phyloP scores from a whole-genome alignment of 1,284 basidiomycete genomes.

The Cutaneotrichosporon arboriforme region DNA sequence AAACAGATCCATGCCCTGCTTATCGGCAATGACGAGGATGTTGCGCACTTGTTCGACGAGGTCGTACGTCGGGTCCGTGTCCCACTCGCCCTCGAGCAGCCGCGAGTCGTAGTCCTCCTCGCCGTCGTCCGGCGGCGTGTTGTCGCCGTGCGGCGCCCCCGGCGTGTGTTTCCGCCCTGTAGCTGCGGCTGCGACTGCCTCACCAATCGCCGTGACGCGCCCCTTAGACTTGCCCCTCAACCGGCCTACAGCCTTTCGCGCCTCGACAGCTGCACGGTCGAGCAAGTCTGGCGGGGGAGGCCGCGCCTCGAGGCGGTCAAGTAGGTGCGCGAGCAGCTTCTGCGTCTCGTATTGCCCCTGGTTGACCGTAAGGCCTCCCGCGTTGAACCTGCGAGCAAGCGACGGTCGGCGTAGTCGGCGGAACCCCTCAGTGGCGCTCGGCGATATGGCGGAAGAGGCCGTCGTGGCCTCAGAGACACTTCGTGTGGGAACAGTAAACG shows the following conservation, averaged over 20 bases:
- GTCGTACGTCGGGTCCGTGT: slow-evolving; percentile 30
- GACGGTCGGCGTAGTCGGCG: slow-evolving; percentile 5
- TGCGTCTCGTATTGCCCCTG: slow-evolving; percentile 38
- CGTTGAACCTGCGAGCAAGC: slow-evolving; percentile 1
- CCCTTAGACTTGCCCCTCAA: slow-evolving; percentile 15
- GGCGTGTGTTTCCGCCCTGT: background rate
- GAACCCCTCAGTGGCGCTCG: background rate
- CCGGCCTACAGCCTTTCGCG: slow-evolving; percentile 9
- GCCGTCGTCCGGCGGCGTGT: background rate
- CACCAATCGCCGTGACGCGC: slow-evolving; percentile 20
- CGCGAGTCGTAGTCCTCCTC: slow-evolving; percentile 20
- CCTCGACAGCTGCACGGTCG: slow-evolving; percentile 26
- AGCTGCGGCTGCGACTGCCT: slow-evolving; percentile 21
- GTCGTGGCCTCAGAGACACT: background rate
- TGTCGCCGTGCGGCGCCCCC: background rate
- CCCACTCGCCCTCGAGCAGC: slow-evolving; percentile 26
- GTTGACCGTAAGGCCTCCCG: slow-evolving; percentile 3
- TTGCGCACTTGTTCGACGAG: slow-evolving; percentile 41
- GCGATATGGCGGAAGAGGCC: background rate
- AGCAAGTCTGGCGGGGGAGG: slow-evolving; percentile 32
- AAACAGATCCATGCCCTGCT: slow-evolving; percentile 34
- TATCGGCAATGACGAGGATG: slow-evolving; percentile 31
- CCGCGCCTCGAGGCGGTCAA: slow-evolving; percentile 35
- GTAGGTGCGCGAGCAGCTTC: slow-evolving; percentile 35
- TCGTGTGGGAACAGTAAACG: background rate